Conservation (phyloP, 192 early-diverging fungal genomes). For the Phlyctochytrium arcticum region DNA sequence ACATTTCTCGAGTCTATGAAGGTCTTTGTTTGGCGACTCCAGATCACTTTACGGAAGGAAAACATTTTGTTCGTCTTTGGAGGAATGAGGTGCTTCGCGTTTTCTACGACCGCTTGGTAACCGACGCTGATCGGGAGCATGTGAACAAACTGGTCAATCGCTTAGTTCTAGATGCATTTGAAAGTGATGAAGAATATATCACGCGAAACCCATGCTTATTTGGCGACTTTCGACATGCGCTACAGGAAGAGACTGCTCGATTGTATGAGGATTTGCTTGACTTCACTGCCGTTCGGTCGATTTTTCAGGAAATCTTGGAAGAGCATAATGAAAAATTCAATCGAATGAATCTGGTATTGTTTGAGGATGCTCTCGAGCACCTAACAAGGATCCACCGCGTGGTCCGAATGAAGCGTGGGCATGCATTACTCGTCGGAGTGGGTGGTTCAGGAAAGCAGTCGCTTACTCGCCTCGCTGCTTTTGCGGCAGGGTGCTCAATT, state of each 20-base stretch:
- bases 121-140: slow-evolving; percentile 47
- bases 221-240: slow-evolving; percentile 56
- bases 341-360: slow-evolving; percentile 60
- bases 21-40: slow-evolving; percentile 49
- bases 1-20: slow-evolving; percentile 59
- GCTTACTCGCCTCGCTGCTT: slow-evolving; percentile 49
- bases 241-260: slow-evolving; percentile 54
- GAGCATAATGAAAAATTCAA: slow-evolving; percentile 61
- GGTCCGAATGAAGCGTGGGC: slow-evolving; percentile 53
- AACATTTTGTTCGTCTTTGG: slow-evolving; percentile 54
- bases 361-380: slow-evolving; percentile 59
- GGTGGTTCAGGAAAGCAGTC: slow-evolving; percentile 62
- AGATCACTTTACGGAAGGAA: slow-evolving; percentile 48
- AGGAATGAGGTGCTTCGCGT: slow-evolving; percentile 54
- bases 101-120: slow-evolving; percentile 55
- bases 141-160: slow-evolving; percentile 56
- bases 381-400: slow-evolving; percentile 53
- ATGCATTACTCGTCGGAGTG: slow-evolving; percentile 57
- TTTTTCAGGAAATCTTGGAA: slow-evolving; percentile 57
- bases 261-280: slow-evolving; percentile 61
- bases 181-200: slow-evolving; percentile 49
- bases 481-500: slow-evolving; percentile 51
- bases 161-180: slow-evolving; percentile 55
- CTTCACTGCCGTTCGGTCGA: slow-evolving; percentile 54
- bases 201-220: slow-evolving; percentile 53